phyloP scores from a whole-genome alignment of 164 flowering plant species.

The Stephania japonica region DNA sequence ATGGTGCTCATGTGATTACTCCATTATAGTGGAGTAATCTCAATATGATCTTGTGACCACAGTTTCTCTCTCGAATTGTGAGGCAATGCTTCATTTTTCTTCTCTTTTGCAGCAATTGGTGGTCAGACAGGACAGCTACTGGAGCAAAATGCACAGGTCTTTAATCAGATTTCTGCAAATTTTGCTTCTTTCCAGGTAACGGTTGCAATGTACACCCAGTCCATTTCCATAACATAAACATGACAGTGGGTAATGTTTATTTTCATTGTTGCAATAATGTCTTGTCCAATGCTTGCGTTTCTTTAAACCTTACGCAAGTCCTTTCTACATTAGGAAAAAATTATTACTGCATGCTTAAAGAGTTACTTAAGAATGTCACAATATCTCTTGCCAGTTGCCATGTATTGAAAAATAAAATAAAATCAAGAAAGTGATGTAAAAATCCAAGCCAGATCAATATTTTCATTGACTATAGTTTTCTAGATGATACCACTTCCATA shows the following conservation, averaged over 20 bases:
- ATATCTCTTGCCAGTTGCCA: background rate
- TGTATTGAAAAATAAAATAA: too few relatives aligned
- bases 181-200: slow-evolving; percentile 33
- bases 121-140: slow-evolving; percentile 40
- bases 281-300: slow-evolving; percentile 1
- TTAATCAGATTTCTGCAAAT: slow-evolving; percentile 41
- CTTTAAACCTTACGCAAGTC: background rate
- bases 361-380: background rate
- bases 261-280: background rate
- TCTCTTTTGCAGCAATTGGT: slow-evolving; percentile 26
- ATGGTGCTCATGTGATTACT: background rate
- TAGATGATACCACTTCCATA: background rate
- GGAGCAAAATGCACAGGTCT: slow-evolving; percentile 35
- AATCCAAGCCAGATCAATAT: background rate
- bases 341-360: background rate
- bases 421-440: background rate
- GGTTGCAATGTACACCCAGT: background rate
- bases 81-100: background rate
- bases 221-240: background rate
- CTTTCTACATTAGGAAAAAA: background rate
- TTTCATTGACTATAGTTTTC: background rate
- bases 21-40: too few relatives aligned
- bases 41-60: too few relatives aligned
- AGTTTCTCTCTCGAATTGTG: background rate
- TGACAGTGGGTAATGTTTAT: background rate